Evolutionary conservation across 352 stramenopile species (phyloP).

Genomic region (Globisporangium lucens): DNA sequence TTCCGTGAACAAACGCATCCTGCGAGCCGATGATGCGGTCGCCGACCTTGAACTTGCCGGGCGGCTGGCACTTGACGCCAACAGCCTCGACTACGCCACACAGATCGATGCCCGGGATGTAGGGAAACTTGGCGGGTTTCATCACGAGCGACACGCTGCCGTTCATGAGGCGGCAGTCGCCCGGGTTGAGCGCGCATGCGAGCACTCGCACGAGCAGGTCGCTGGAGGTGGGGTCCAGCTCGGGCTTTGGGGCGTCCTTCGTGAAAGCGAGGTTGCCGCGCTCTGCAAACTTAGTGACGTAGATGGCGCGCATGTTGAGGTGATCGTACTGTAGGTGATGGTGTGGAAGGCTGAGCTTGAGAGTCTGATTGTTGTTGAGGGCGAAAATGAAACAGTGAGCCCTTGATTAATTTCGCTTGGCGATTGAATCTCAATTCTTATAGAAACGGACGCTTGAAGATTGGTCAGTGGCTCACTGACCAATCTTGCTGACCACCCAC

Average conservation of each 20-base stretch:
- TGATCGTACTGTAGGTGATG: too few relatives aligned
- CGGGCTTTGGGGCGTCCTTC: slow-evolving; percentile 18
- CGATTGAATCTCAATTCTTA: too few relatives aligned
- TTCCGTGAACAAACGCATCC: slow-evolving; percentile 22
- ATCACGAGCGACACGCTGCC: slow-evolving; percentile 38
- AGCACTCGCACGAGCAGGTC: slow-evolving; percentile 31
- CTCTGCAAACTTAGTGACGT: slow-evolving; percentile 32
- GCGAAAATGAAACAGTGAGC: background rate
- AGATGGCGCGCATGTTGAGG: slow-evolving; percentile 32
- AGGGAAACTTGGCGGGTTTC: slow-evolving; percentile 38
- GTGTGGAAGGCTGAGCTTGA: background rate
- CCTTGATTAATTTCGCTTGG: background rate
- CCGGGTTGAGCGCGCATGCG: slow-evolving; percentile 32
- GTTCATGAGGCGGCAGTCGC: slow-evolving; percentile 32
- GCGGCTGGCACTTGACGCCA: slow-evolving; percentile 15
- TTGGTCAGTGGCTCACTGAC: background rate
- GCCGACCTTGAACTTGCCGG: slow-evolving; percentile 22
- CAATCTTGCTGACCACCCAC: background rate
- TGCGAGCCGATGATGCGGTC: slow-evolving; percentile 34
- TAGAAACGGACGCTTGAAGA: background rate
- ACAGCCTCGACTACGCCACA: slow-evolving; percentile 39
- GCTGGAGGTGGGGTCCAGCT: slow-evolving; percentile 16
- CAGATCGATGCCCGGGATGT: slow-evolving; percentile 38
- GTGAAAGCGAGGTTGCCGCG: slow-evolving; percentile 28
- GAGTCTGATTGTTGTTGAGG: background rate